Percentiles rank a stretch among this genome's conserved stretches.
Conservation (phyloP, 352 stramenopile species). For the Blastocystis sp. region DNA sequence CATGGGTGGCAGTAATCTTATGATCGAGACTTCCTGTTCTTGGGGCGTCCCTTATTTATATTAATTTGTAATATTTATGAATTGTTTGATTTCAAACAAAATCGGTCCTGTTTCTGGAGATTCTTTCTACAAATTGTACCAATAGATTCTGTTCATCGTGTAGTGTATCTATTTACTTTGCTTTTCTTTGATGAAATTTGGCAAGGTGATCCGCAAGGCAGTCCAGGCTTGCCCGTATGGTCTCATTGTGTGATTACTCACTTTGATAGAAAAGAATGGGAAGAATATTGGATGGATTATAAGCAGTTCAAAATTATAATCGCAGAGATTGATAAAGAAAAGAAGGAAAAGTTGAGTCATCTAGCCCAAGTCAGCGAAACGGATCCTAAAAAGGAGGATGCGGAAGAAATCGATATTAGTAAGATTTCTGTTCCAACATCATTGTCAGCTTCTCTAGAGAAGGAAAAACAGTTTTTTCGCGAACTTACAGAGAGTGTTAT, state of each 20-base stretch:
- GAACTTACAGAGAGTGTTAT: slow-evolving; percentile 50
- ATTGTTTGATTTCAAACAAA: background rate
- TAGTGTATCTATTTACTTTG: background rate
- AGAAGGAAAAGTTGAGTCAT: slow-evolving; percentile 18
- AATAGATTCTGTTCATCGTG: background rate
- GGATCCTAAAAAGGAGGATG: background rate
- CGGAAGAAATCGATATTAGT: slow-evolving; percentile 53
- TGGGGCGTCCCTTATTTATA: slow-evolving; percentile 74
- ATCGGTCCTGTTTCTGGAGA: background rate
- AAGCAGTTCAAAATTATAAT: slow-evolving; percentile 60
- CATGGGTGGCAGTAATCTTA: slow-evolving; percentile 80
- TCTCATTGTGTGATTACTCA: background rate
- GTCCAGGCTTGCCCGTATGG: slow-evolving; percentile 40
- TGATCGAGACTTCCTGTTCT: slow-evolving; percentile 72
- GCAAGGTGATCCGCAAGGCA: slow-evolving; percentile 54
- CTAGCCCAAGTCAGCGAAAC: background rate
- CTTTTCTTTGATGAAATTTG: slow-evolving; percentile 45
- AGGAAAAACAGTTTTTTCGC: slow-evolving; percentile 55
- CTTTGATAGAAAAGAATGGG: slow-evolving; percentile 29
- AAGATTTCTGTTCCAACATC: background rate
- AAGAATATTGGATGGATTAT: slow-evolving; percentile 57
- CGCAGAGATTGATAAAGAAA: slow-evolving; percentile 54
- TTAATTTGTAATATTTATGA: slow-evolving; percentile 41
- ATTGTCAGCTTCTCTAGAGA: slow-evolving; percentile 29
- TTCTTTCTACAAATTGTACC: background rate